phyloP scores from a whole-genome alignment of 1,284 basidiomycete species.

The Jaminaea rosea region DNA sequence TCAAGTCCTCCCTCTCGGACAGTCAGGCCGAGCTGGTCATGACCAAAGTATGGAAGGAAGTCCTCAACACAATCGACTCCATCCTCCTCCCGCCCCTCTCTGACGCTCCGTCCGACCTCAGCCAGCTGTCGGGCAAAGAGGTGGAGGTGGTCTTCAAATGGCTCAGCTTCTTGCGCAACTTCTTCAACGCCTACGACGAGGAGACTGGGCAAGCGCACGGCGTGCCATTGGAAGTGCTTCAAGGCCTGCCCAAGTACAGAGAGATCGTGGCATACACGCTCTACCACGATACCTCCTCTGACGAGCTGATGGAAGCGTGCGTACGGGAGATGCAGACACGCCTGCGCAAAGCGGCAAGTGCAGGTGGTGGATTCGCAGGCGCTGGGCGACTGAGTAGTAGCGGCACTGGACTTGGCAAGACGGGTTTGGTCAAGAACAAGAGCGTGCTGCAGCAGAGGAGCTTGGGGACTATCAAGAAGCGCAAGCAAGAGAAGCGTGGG shows the following conservation, averaged over 20 bases:
- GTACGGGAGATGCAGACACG: conserved; percentile 82
- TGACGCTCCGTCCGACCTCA: conserved; percentile 80
- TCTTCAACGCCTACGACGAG: conserved; percentile 89
- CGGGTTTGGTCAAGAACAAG: conserved; percentile 64
- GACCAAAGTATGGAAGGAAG: conserved; percentile 92
- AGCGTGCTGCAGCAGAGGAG: conserved; percentile 63
- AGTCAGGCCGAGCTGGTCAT: conserved; percentile 74
- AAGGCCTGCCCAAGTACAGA: conserved; percentile 91
- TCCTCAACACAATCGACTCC: conserved; percentile 75
- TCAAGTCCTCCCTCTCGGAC: conserved; percentile 72
- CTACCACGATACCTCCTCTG: conserved; percentile 39
- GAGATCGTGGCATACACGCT: conserved; percentile 49
- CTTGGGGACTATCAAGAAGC: conserved; percentile 87
- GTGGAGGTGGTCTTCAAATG: conserved; percentile 97
- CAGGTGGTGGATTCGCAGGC: no score
- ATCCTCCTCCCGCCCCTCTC: conserved; percentile 85
- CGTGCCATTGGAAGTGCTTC: conserved; percentile 73
- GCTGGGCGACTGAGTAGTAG: no score
- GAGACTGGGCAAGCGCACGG: conserved; percentile 55
- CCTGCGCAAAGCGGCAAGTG: conserved; percentile 62
- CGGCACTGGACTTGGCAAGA: not conserved
- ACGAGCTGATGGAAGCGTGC: conserved; percentile 62
- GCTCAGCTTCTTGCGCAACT: conserved; percentile 75
- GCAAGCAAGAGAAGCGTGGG: conserved; percentile 77
- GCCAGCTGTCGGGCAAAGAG: conserved; percentile 82